Evolutionary conservation across 2,329 filamentous ascomycete species (phyloP).

Genomic region (Diplodia corticola): DNA sequence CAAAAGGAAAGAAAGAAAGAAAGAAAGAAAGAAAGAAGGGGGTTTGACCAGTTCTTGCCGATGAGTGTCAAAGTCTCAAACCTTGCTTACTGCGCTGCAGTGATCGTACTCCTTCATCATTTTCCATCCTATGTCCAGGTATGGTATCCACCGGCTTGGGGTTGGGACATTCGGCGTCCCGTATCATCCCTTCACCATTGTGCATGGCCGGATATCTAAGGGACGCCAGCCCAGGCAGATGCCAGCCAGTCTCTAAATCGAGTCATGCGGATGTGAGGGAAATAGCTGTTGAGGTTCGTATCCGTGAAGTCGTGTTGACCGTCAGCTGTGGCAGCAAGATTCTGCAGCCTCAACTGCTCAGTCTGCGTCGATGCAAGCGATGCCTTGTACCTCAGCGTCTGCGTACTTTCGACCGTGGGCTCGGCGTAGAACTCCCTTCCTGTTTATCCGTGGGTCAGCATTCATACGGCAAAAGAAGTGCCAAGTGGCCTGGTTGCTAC

Average conservation of each 20-base stretch:
- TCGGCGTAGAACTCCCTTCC: constrained; percentile 31
- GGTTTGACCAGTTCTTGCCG: background rate
- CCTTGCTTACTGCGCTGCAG: background rate
- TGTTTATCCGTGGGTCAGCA: constrained; percentile 25
- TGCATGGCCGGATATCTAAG: constrained; percentile 7
- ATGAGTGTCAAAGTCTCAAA: background rate
- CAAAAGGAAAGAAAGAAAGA: too few relatives aligned
- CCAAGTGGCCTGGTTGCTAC: background rate
- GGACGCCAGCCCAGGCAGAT: constrained; percentile 36
- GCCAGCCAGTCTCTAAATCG: constrained; percentile 44
- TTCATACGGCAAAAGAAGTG: background rate
- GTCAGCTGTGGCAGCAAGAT: constrained; percentile 67
- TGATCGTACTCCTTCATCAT: background rate
- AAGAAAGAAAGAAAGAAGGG: background rate
- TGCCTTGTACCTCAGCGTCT: constrained; percentile 53
- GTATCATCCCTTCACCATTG: too few relatives aligned
- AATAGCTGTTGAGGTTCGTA: constrained; percentile 54
- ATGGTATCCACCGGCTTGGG: background rate
- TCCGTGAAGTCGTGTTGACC: constrained; percentile 66
- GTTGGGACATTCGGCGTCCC: too few relatives aligned
- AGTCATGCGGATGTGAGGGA: constrained; percentile 40
- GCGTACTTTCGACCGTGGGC: constrained; percentile 41
- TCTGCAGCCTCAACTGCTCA: constrained; percentile 51
- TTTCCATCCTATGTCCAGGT: background rate
- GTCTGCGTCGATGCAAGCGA: constrained; percentile 41